phyloP scores from a whole-genome alignment of 495 filamentous ascomycete genomes.

The Penicillium simplicissimum region DNA sequence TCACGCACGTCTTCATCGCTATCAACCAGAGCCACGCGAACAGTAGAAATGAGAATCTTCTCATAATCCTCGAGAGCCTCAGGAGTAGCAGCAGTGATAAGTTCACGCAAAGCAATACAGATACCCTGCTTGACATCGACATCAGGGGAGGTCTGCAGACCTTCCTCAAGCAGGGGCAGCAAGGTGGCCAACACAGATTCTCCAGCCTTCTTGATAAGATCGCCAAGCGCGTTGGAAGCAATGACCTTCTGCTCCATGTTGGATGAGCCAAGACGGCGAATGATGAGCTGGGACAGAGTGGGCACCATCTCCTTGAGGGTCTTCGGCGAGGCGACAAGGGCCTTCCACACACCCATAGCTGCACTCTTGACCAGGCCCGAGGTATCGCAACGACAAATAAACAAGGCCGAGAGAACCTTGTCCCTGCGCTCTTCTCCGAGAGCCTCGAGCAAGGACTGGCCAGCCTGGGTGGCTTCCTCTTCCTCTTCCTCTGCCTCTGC shows the following conservation, averaged over 20 bases:
- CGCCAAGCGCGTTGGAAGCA: slow-evolving; percentile 93
- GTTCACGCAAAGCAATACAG: slow-evolving; percentile 90
- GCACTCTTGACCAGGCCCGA: slow-evolving; percentile 88
- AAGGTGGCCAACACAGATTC: slow-evolving; percentile 87
- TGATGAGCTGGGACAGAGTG: slow-evolving; percentile 90
- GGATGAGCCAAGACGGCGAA: slow-evolving; percentile 87
- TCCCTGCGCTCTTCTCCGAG: slow-evolving; percentile 94
- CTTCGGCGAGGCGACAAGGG: slow-evolving; percentile 86
- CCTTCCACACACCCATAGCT: slow-evolving; percentile 94
- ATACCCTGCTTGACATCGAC: slow-evolving; percentile 96
- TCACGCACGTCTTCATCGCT: slow-evolving; percentile 86
- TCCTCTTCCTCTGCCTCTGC: slow-evolving; percentile 81
- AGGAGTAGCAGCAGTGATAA: slow-evolving; percentile 86
- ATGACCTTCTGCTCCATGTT: slow-evolving; percentile 99
- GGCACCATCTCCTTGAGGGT: slow-evolving; percentile 94
- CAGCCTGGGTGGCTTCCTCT: slow-evolving; percentile 74
- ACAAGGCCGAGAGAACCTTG: slow-evolving; percentile 91
- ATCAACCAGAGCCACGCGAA: slow-evolving; percentile 91
- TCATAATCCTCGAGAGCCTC: slow-evolving; percentile 93
- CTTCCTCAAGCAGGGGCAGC: slow-evolving; percentile 89
- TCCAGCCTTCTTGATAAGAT: slow-evolving; percentile 94
- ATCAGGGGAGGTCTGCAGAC: slow-evolving; percentile 83
- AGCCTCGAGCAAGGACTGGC: slow-evolving; percentile 85
- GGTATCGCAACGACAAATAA: slow-evolving; percentile 97
- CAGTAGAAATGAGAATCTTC: slow-evolving; percentile 89